Percentiles rank a stretch among this genome's conserved stretches.
These are phyloP conservation scores for Neurospora tetraspora DNA, from an alignment of 495 filamentous ascomycete species.

Conservation along the genomic window DNA sequence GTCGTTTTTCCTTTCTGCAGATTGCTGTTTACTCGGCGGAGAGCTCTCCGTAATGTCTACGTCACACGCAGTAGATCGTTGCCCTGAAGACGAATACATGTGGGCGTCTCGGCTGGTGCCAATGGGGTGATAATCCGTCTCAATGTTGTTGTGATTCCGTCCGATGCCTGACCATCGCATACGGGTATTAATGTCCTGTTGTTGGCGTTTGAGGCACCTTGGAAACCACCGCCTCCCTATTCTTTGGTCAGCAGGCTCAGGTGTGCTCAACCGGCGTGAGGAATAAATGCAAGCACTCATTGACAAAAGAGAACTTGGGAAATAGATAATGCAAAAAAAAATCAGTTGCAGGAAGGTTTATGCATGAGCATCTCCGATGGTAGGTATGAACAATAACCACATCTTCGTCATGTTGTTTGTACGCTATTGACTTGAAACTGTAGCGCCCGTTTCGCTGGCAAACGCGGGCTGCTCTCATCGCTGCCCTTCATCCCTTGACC, in stretches of 20 bases:
- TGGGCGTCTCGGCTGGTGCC: background rate
- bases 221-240: background rate
- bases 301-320: background rate
- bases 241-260: background rate
- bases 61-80: background rate
- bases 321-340: background rate
- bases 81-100: background rate
- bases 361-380: background rate
- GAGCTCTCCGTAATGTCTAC: background rate
- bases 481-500: background rate
- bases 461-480: background rate
- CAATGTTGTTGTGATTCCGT: background rate
- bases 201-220: background rate
- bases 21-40: background rate
- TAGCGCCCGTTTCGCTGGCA: background rate
- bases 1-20: background rate
- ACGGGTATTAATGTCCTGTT: background rate
- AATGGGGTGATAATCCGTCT: background rate
- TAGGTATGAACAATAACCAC: background rate
- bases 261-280: background rate
- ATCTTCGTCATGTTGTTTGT: background rate
- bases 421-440: background rate
- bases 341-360: background rate
- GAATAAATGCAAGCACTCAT: background rate
- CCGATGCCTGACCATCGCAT: background rate